phyloP scores from a whole-genome alignment of 345 rosid species.

The Camelina sativa region DNA sequence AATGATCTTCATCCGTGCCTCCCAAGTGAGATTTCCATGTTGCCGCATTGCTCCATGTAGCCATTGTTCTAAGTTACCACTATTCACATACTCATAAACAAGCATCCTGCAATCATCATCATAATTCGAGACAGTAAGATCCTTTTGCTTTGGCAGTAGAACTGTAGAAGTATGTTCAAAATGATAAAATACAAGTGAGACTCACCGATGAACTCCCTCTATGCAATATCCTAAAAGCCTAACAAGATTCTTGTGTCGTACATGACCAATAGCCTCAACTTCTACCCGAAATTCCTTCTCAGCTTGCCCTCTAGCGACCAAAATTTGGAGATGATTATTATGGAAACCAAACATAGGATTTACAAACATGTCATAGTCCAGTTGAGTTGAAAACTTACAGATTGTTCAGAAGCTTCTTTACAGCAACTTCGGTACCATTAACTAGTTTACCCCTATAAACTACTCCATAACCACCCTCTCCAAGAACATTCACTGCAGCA shows the following conservation, averaged over 20 bases:
- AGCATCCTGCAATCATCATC: constrained; percentile 59
- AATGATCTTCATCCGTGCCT: constrained; percentile 80
- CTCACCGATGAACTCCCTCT: constrained; percentile 91
- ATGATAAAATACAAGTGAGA: constrained; percentile 10
- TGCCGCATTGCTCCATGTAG: constrained; percentile 72
- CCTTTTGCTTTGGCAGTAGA: background rate
- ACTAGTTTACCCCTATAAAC: constrained; percentile 84
- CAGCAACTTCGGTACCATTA: constrained; percentile 95
- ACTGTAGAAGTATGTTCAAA: background rate
- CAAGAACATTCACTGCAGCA: constrained; percentile 77
- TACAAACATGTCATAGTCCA: background rate
- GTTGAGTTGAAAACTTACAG: constrained; percentile 49
- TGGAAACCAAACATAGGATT: constrained; percentile 1
- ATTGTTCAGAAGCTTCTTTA: constrained; percentile 95
- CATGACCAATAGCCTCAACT: constrained; percentile 99
- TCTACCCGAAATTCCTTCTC: constrained; percentile 96
- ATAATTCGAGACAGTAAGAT: constrained; percentile 5
- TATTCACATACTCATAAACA: constrained; percentile 86
- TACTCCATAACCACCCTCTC: constrained; percentile 99
- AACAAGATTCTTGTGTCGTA: constrained; percentile 92
- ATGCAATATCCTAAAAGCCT: constrained; percentile 92
- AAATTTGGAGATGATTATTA: constrained; percentile 26
- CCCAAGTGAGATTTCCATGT: constrained; percentile 75
- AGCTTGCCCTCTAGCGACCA: constrained; percentile 86
- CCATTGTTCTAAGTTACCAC: constrained; percentile 90